phyloP scores from a whole-genome alignment of 2,329 filamentous ascomycete species.

The Alternaria triticina region DNA sequence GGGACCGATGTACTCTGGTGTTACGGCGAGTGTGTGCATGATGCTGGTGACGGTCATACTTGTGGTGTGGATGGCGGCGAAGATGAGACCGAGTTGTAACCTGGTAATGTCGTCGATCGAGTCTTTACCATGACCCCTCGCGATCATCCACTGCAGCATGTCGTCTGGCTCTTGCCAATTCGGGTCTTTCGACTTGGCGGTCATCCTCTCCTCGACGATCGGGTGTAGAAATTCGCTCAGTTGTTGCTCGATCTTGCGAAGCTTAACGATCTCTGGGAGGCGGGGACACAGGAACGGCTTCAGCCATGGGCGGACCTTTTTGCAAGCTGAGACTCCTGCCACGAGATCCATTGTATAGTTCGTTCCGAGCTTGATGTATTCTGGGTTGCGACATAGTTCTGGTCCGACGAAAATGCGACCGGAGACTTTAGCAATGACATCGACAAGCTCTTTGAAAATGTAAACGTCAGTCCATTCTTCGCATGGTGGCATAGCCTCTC shows the following conservation, averaged over 20 bases:
- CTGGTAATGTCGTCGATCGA: constrained; percentile 11
- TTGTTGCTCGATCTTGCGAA: constrained; percentile 25
- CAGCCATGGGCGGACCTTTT: constrained; percentile 33
- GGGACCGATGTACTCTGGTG: constrained; percentile 52
- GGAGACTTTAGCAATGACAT: constrained; percentile 43
- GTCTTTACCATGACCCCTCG: constrained; percentile 16
- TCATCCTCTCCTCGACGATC: constrained; percentile 31
- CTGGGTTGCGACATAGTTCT: constrained; percentile 35
- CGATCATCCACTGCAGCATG: constrained; percentile 48
- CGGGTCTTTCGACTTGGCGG: constrained; percentile 31
- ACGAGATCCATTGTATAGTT: constrained; percentile 45
- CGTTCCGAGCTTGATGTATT: constrained; percentile 36
- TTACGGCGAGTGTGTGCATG: constrained; percentile 39
- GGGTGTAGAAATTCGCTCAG: constrained; percentile 27
- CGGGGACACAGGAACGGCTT: constrained; percentile 33
- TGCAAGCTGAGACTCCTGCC: constrained; percentile 33
- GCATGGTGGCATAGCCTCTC: constrained; percentile 35
- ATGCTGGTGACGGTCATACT: constrained; percentile 35
- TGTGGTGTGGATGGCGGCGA: constrained; percentile 44
- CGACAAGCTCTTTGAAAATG: constrained; percentile 36
- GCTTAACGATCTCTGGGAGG: constrained; percentile 29
- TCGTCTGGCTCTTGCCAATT: constrained; percentile 46
- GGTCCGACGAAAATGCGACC: constrained; percentile 44
- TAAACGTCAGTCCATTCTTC: constrained; percentile 41
- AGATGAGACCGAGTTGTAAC: constrained; percentile 33